Conservation (phyloP, 2,329 filamentous ascomycete genomes). For the Penicillium sp. region DNA sequence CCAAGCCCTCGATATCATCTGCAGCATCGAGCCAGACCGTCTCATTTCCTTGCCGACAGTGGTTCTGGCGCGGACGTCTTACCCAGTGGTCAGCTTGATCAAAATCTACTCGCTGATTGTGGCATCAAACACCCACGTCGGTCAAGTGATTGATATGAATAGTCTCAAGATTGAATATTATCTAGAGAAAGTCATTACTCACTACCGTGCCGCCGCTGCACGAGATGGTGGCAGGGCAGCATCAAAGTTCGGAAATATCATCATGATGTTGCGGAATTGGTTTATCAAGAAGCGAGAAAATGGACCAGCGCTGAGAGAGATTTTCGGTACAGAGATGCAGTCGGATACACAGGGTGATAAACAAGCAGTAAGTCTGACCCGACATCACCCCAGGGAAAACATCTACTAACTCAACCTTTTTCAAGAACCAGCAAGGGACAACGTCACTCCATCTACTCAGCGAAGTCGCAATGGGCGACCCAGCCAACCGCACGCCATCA, state of each 20-base stretch:
- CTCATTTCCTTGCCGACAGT: slow-evolving; percentile 73
- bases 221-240: slow-evolving; percentile 69
- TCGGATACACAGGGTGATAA: slow-evolving; percentile 16
- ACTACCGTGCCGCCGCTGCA: slow-evolving; percentile 69
- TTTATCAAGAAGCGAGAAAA: slow-evolving; percentile 60
- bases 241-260: slow-evolving; percentile 72
- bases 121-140: slow-evolving; percentile 68
- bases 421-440: slow-evolving; percentile 31
- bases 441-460: slow-evolving; percentile 47
- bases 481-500: slow-evolving; percentile 22
- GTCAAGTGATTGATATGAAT: slow-evolving; percentile 71
- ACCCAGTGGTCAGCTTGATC: slow-evolving; percentile 73
- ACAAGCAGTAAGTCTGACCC: slow-evolving; percentile 3
- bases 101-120: slow-evolving; percentile 75
- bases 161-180: slow-evolving; percentile 70
- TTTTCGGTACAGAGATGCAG: slow-evolving; percentile 27
- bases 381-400: neutral
- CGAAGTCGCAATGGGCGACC: slow-evolving; percentile 50
- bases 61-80: slow-evolving; percentile 73
- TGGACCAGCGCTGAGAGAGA: slow-evolving; percentile 33
- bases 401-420: slow-evolving; percentile 11
- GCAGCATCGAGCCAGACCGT: slow-evolving; percentile 63
- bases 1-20: slow-evolving; percentile 68
- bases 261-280: slow-evolving; percentile 74
- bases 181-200: slow-evolving; percentile 71